These are phyloP conservation scores for Cytauxzoon felis DNA, from an alignment of 169 alveolate genomes.

Conservation along the genomic window DNA sequence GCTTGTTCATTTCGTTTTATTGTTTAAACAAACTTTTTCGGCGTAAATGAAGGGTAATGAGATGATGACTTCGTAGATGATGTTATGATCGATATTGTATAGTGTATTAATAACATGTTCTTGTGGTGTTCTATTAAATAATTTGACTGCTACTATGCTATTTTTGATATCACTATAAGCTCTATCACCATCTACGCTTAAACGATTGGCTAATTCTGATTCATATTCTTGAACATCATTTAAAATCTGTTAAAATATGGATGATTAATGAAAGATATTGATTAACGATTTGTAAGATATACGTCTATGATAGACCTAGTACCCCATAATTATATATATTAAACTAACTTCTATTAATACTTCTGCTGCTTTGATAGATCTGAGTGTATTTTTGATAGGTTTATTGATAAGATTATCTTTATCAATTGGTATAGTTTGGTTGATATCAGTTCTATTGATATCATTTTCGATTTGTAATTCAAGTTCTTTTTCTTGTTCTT, in stretches of 20 bases:
- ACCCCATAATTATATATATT: constrained; percentile 61
- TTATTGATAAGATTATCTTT: constrained; percentile 64
- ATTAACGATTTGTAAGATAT: no score
- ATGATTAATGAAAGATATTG: no score
- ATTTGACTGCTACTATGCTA: constrained; percentile 25
- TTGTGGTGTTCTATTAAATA: constrained; percentile 21
- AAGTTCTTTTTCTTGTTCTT: constrained; percentile 80
- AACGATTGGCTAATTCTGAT: constrained; percentile 19
- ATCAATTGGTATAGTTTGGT: constrained; percentile 69
- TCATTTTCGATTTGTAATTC: constrained; percentile 78
- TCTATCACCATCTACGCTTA: neutral
- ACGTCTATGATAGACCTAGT: no score
- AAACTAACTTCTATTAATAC: no score
- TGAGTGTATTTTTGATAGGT: constrained; percentile 77
- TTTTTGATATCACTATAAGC: constrained; percentile 4
- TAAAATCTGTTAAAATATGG: no score
- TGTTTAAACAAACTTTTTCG: constrained; percentile 8
- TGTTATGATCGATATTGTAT: constrained; percentile 20
- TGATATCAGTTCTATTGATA: constrained; percentile 69
- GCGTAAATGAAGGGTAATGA: constrained; percentile 55
- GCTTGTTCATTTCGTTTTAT: neutral
- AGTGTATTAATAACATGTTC: constrained; percentile 50
- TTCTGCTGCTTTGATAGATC: constrained; percentile 75
- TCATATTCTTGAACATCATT: constrained; percentile 50
- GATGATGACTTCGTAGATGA: constrained; percentile 46